A percentile compares a stretch with the other conserved stretches of the same genome.
These are phyloP conservation scores for Cerrena zonata DNA, from an alignment of 1,284 basidiomycete genomes.

Conservation along the genomic window DNA sequence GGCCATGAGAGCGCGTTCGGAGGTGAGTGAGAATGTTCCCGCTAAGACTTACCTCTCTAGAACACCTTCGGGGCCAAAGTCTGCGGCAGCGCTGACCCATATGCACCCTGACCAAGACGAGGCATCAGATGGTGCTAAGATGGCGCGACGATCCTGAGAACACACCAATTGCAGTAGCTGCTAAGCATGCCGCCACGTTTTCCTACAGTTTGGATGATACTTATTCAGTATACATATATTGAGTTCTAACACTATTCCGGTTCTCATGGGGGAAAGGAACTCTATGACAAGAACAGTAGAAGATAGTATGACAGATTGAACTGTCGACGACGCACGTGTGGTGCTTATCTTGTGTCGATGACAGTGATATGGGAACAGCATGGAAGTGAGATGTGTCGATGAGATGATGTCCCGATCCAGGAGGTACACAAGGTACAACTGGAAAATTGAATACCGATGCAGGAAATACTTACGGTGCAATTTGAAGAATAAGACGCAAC, in stretches of 20 bases:
- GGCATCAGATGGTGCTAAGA: not conserved
- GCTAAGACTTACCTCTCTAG: slow-evolving; percentile 55
- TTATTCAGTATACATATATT: slow-evolving; percentile 10
- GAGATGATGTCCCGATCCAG: too few relatives aligned
- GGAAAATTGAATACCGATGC: not conserved
- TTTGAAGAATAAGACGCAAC: slow-evolving; percentile 80
- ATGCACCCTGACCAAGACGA: slow-evolving; percentile 42
- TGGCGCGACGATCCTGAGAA: slow-evolving; percentile 3
- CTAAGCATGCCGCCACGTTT: slow-evolving; percentile 70
- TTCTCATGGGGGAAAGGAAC: too few relatives aligned
- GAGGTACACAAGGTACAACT: too few relatives aligned
- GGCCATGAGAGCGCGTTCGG: not conserved
- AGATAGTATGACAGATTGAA: not conserved
- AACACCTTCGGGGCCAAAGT: slow-evolving; percentile 80
- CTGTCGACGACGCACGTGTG: not conserved
- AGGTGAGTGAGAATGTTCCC: not conserved
- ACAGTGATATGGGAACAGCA: too few relatives aligned
- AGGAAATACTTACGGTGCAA: slow-evolving; percentile 51
- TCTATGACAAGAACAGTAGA: too few relatives aligned
- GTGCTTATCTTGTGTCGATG: not conserved
- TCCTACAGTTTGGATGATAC: slow-evolving; percentile 37
- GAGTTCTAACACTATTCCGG: too few relatives aligned
- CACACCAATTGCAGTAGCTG: slow-evolving; percentile 64
- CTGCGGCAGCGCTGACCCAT: slow-evolving; percentile 82
- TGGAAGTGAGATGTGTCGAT: too few relatives aligned